Evolutionary conservation across 176 grass and related monocot species (phyloP).

Genomic region (Oropetium thomaeum): DNA sequence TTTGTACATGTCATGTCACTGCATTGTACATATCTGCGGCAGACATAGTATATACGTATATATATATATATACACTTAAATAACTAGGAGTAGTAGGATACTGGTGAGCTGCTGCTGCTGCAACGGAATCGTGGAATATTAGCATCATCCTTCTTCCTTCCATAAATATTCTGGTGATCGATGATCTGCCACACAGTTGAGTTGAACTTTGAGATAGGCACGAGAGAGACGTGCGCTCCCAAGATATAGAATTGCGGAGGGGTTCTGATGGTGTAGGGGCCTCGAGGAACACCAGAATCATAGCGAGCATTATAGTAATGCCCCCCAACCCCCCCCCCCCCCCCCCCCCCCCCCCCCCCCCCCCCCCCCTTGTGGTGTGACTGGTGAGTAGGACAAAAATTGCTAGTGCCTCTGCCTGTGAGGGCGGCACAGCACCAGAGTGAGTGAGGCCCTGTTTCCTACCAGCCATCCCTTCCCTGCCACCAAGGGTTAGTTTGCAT

Average conservation of each 20-base stretch:
- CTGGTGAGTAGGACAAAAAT: conserved; percentile 60
- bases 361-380: conserved; percentile 30
- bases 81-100: too few species aligned
- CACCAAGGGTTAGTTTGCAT: conserved; percentile 36
- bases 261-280: conserved; percentile 40
- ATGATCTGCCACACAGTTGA: conserved; percentile 39
- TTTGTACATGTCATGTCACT: conserved; percentile 39
- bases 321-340: too few species aligned
- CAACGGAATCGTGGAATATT: conserved; percentile 52
- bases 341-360: too few species aligned
- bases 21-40: conserved; percentile 12
- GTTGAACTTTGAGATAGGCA: conserved; percentile 57
- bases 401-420: conserved; percentile 51
- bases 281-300: conserved; percentile 49
- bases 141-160: conserved; percentile 30
- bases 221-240: conserved; percentile 45
- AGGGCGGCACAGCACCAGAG: conserved; percentile 60
- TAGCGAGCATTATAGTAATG: conserved; percentile 41
- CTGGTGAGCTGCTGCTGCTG: conserved; percentile 44
- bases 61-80: too few species aligned
- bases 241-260: conserved; percentile 47
- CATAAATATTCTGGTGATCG: conserved; percentile 38
- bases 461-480: conserved; percentile 48
- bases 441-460: conserved; percentile 51
- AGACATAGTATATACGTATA: conserved; percentile 43